A percentile compares a stretch with the other conserved stretches of the same genome.
Conservation (phyloP, 148 eudicot species). For the Fallopia convolvulus region DNA sequence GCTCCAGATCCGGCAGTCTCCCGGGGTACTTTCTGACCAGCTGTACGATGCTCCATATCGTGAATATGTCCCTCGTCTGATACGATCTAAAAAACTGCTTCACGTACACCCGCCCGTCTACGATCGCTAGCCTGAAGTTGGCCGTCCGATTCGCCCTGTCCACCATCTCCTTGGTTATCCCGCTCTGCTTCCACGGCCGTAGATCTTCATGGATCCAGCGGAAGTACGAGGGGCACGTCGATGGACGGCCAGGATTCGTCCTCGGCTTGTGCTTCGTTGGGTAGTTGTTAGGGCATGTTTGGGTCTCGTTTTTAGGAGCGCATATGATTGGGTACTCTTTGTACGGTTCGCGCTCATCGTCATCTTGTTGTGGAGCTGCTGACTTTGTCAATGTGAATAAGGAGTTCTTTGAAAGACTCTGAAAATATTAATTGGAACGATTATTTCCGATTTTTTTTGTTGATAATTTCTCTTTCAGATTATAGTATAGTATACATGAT, state of each 20-base stretch:
- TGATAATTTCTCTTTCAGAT: no score
- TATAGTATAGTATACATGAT: no score
- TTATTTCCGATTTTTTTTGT: no score
- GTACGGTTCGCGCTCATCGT: neutral
- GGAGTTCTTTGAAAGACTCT: neutral
- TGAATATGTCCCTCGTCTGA: constrained; percentile 39
- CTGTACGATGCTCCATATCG: constrained; percentile 54
- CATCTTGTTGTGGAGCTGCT: neutral
- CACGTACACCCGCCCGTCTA: constrained; percentile 47
- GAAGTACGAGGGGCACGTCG: constrained; percentile 32
- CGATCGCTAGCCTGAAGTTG: constrained; percentile 37
- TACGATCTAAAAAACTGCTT: constrained; percentile 33
- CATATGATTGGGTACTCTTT: neutral
- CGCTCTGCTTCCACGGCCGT: constrained; percentile 19
- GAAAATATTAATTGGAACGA: neutral
- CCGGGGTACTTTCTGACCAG: constrained; percentile 55
- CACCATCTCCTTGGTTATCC: constrained; percentile 35
- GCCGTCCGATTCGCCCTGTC: constrained; percentile 24
- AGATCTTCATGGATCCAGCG: constrained; percentile 41
- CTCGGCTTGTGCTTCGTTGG: neutral
- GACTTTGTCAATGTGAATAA: neutral
- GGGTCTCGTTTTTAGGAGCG: neutral
- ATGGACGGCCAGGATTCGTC: neutral
- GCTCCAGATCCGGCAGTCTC: constrained; percentile 43
- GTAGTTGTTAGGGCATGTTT: neutral